Evolutionary conservation across 768 basidiomycete genomes (phyloP).

Genomic region (Antrodiella citrinella): DNA sequence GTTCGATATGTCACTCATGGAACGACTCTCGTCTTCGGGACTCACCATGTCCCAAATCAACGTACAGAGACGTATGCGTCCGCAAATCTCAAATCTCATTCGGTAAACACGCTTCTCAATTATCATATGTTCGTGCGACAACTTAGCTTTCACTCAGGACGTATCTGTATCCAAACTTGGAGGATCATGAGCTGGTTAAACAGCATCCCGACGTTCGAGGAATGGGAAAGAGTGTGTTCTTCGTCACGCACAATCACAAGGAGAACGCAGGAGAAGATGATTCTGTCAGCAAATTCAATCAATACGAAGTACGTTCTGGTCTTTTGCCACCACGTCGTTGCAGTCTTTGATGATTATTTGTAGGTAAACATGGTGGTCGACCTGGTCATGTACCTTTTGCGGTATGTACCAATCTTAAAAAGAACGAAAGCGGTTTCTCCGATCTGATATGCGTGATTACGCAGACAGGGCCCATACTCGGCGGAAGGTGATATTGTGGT

Average conservation of each 20-base stretch:
- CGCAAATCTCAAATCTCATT: constrained; percentile 54
- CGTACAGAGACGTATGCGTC: constrained; percentile 72
- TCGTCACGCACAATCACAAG: constrained; percentile 51
- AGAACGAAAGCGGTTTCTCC: no score
- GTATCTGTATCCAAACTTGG: constrained; percentile 52
- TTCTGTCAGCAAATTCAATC: constrained; percentile 58
- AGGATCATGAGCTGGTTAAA: constrained; percentile 47
- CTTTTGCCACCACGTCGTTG: not conserved
- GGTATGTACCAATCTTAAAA: no score
- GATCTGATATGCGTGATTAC: no score
- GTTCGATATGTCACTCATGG: constrained; percentile 57
- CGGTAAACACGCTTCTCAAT: constrained; percentile 27
- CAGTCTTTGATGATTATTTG: no score
- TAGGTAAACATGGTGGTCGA: constrained; percentile 40
- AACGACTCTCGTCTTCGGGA: constrained; percentile 50
- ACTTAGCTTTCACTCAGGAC: constrained; percentile 25
- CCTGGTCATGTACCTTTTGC: constrained; percentile 43
- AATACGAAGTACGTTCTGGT: constrained; percentile 45
- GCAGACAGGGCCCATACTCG: constrained; percentile 37
- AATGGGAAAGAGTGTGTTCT: constrained; percentile 56
- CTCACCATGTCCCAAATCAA: constrained; percentile 63
- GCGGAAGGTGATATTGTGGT: constrained; percentile 44
- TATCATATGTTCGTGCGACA: not conserved
- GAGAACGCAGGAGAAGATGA: constrained; percentile 58
- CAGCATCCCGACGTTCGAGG: constrained; percentile 52